These are phyloP conservation scores for Euryodendron excelsum DNA, from an alignment of 148 eudicot genomes.

Conservation along the genomic window DNA sequence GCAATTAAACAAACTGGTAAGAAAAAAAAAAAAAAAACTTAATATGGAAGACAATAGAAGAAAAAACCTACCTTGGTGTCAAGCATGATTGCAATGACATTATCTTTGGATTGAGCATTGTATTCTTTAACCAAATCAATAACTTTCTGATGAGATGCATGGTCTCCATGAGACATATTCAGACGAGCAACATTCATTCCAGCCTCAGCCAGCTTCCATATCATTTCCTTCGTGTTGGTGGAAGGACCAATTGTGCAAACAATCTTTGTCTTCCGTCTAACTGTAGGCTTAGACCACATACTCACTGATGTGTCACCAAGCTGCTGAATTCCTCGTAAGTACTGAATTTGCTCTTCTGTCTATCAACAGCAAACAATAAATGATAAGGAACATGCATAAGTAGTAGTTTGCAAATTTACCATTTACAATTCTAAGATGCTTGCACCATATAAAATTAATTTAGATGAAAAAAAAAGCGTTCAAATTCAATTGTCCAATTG, in stretches of 20 bases:
- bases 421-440: neutral
- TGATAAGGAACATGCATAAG: neutral
- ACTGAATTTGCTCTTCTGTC: constrained; percentile 49
- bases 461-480: neutral
- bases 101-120: constrained; percentile 82
- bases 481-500: neutral
- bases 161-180: constrained; percentile 99
- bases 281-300: constrained; percentile 75
- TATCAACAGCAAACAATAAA: constrained; percentile 21
- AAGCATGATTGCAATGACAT: constrained; percentile 96
- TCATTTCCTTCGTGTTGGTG: constrained; percentile 84
- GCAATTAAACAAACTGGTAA: too few species aligned
- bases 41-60: neutral
- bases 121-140: constrained; percentile 95
- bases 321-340: constrained; percentile 43
- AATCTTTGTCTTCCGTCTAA: constrained; percentile 81
- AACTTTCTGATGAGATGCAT: constrained; percentile 92
- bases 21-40: too few species aligned
- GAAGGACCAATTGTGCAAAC: constrained; percentile 99
- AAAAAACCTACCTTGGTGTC: constrained; percentile 73
- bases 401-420: neutral
- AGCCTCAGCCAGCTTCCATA: constrained; percentile 96
- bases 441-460: neutral
- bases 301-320: constrained; percentile 47
- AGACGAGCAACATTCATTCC: constrained; percentile 96